Evolutionary conservation across 176 grass and related monocot species (phyloP).

Genomic region (Cenchrus fungigraminus): DNA sequence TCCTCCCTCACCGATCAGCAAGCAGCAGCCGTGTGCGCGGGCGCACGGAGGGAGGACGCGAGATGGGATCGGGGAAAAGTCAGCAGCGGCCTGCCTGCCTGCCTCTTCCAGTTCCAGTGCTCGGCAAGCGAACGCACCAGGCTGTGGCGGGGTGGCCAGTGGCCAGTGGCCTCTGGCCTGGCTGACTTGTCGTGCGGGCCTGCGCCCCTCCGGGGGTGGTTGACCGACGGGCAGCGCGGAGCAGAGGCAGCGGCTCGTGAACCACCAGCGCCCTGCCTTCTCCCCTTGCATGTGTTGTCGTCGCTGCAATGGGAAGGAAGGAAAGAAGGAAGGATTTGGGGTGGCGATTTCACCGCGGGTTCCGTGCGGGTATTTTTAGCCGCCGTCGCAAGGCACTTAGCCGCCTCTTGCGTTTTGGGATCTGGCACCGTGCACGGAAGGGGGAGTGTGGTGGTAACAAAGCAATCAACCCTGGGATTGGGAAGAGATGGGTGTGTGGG

Average conservation of each 20-base stretch:
- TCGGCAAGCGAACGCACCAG: neutral
- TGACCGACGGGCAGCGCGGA: neutral
- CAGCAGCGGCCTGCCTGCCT: neutral
- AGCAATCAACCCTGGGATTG: too few relatives aligned
- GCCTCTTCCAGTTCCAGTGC: neutral
- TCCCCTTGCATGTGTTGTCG: neutral
- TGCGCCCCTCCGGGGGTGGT: neutral
- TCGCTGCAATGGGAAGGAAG: neutral
- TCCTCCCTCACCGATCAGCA: too few relatives aligned
- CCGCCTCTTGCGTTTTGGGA: slow-evolving; percentile 5
- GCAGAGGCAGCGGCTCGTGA: neutral
- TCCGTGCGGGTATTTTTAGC: slow-evolving; percentile 24
- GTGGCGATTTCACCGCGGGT: neutral
- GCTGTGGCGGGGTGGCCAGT: neutral
- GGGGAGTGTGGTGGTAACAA: neutral
- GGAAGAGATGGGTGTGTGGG: neutral
- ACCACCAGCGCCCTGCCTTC: neutral
- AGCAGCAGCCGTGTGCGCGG: neutral
- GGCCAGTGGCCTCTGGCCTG: neutral
- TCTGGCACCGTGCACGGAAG: slow-evolving; percentile 25
- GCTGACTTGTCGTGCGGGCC: slow-evolving; percentile 14
- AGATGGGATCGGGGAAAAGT: slow-evolving; percentile 9
- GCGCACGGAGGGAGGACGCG: neutral
- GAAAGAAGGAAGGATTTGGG: neutral
- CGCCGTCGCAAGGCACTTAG: neutral